These are phyloP conservation scores for Phytophthora cajani DNA, from an alignment of 352 stramenopile species.

Conservation along the genomic window DNA sequence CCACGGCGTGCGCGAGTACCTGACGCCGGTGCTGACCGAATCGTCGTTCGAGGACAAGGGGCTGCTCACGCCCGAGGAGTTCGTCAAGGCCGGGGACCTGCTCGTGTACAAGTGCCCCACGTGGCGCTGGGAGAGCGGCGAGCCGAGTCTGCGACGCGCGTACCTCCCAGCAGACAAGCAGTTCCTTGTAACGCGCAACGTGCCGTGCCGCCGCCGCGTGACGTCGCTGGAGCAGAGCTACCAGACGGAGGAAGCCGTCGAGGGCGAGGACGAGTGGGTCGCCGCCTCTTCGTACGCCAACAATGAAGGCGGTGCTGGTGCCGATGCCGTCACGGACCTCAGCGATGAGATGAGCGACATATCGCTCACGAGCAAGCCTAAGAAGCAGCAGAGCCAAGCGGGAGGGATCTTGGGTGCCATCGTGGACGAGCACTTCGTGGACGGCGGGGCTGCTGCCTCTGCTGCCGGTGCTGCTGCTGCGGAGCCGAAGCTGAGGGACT, in stretches of 20 bases:
- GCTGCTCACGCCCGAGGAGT: constrained; percentile 97
- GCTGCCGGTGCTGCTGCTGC: background rate
- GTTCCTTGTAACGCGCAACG: constrained; percentile 88
- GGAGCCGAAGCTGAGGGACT: constrained; percentile 46
- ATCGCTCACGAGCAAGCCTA: constrained; percentile 46
- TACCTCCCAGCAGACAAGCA: constrained; percentile 89
- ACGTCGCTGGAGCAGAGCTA: constrained; percentile 81
- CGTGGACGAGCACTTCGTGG: constrained; percentile 75
- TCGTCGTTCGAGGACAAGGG: constrained; percentile 95
- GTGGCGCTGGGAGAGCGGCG: constrained; percentile 93
- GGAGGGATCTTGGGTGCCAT: constrained; percentile 67
- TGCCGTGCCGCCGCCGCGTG: constrained; percentile 88
- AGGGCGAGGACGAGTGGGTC: constrained; percentile 92
- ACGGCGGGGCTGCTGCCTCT: background rate
- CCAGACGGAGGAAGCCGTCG: constrained; percentile 71
- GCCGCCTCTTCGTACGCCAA: constrained; percentile 81
- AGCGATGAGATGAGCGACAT: constrained; percentile 68
- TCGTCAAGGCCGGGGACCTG: constrained; percentile 95
- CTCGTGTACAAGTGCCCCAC: constrained; percentile 97
- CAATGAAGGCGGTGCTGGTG: constrained; percentile 23
- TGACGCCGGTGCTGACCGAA: constrained; percentile 91
- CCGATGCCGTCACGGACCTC: constrained; percentile 43
- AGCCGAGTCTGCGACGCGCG: constrained; percentile 56
- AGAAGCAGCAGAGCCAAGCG: constrained; percentile 2
- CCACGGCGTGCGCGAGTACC: constrained; percentile 86